phyloP scores from a whole-genome alignment of 768 basidiomycete species.

The Coprinellus micaceus region DNA sequence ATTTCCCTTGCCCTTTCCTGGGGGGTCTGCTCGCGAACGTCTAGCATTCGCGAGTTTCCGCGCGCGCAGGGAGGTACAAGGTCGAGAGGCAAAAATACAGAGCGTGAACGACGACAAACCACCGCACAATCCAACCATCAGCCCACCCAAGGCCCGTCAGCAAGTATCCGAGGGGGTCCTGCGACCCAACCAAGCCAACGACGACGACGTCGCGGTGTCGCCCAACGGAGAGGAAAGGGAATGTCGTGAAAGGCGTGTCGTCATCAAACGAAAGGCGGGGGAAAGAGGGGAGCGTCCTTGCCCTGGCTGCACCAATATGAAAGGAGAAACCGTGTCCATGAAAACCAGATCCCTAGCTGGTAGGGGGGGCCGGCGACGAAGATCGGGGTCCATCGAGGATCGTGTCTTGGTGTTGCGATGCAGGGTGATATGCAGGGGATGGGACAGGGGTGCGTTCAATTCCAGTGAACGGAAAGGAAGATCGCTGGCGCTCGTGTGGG shows the following conservation, averaged over 20 bases:
- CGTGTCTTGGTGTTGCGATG: slow-evolving; percentile 4
- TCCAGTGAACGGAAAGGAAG: slow-evolving; percentile 7
- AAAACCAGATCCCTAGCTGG: slow-evolving; percentile 10
- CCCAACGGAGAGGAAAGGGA: neutral
- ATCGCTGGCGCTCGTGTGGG: slow-evolving; percentile 6
- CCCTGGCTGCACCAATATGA: slow-evolving; percentile 10
- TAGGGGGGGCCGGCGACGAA: slow-evolving; percentile 7
- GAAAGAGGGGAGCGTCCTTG: slow-evolving; percentile 1
- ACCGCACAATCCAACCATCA: neutral
- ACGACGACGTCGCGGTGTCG: neutral
- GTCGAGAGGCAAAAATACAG: neutral
- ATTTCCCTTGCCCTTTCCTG: neutral
- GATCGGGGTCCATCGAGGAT: slow-evolving; percentile 10
- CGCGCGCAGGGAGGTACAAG: slow-evolving; percentile 7
- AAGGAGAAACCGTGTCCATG: slow-evolving; percentile 5
- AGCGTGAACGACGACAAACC: neutral
- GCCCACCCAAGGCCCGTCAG: neutral
- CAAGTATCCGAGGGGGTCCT: neutral
- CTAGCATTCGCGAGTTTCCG: slow-evolving; percentile 12
- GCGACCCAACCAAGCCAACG: neutral
- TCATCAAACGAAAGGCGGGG: slow-evolving; percentile 11
- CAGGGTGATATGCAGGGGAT: slow-evolving; percentile 8
- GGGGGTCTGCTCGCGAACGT: slow-evolving; percentile 10
- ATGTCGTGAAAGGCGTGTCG: slow-evolving; percentile 4
- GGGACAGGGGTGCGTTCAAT: slow-evolving; percentile 6